Conservation (phyloP, 352 stramenopile genomes). For the Phytophthora crassamura region DNA sequence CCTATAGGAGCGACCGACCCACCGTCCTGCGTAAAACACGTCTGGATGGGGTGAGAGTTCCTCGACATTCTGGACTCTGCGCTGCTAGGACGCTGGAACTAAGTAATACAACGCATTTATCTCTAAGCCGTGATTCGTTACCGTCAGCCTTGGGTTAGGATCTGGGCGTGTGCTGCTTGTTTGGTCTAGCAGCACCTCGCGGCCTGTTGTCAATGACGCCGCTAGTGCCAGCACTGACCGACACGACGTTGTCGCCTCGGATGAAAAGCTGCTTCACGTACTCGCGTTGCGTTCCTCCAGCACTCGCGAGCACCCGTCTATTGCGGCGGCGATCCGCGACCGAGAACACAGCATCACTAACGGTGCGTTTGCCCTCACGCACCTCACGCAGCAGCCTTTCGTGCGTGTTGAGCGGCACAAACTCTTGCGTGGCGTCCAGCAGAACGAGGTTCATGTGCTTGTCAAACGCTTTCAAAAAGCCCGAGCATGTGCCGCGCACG, state of each 20-base stretch:
- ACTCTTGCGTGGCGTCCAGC: constrained; percentile 87
- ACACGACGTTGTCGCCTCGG: constrained; percentile 93
- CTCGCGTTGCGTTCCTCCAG: constrained; percentile 36
- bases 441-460: constrained; percentile 96
- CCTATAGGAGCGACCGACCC: constrained; percentile 15
- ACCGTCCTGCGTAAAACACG: not conserved
- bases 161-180: constrained; percentile 5
- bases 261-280: constrained; percentile 92
- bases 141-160: constrained; percentile 20
- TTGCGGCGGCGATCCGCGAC: constrained; percentile 51
- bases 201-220: constrained; percentile 5
- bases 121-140: constrained; percentile 11
- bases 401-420: constrained; percentile 52
- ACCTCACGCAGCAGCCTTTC: constrained; percentile 41
- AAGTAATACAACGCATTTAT: constrained; percentile 31
- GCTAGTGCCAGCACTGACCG: constrained; percentile 52
- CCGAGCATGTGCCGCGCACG: constrained; percentile 90
- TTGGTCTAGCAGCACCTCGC: not conserved
- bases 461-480: constrained; percentile 94
- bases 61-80: not conserved
- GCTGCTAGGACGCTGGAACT: not conserved
- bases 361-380: constrained; percentile 27
- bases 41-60: not conserved
- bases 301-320: constrained; percentile 40
- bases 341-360: constrained; percentile 51